Evolutionary conservation across 2,329 filamentous ascomycete species (phyloP).

Genomic region (Ophiostoma populinum): DNA sequence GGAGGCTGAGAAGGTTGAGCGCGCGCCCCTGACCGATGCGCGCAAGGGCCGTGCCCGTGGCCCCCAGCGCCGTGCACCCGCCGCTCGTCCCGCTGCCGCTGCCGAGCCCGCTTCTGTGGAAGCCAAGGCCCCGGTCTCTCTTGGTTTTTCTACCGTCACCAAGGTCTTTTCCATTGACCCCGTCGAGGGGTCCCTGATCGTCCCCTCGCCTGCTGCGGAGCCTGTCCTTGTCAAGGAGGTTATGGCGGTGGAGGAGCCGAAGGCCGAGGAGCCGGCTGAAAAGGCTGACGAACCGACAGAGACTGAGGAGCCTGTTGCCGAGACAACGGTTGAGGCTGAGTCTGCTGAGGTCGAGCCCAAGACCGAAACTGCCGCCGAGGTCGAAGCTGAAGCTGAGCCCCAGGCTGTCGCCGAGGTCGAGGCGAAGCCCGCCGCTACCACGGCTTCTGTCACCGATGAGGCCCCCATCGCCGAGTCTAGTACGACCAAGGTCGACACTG

Average conservation of each 20-base stretch:
- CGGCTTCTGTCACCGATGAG: not conserved
- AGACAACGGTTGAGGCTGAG: not conserved
- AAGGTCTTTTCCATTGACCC: constrained; percentile 35
- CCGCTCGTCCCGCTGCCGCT: constrained; percentile 17
- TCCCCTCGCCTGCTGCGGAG: constrained; percentile 9
- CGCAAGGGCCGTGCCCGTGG: constrained; percentile 81
- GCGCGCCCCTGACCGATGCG: constrained; percentile 70
- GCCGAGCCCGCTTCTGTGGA: constrained; percentile 20
- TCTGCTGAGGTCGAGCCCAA: not conserved
- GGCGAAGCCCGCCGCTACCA: not conserved
- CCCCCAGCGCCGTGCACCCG: constrained; percentile 41
- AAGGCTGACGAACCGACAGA: not conserved
- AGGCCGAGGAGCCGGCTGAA: not conserved
- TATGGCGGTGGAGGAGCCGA: not conserved
- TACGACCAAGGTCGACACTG: not conserved
- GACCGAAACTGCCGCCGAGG: not conserved
- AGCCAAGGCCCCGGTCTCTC: constrained; percentile 9
- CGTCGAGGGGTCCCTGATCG: constrained; percentile 28
- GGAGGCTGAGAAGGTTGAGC: constrained; percentile 41
- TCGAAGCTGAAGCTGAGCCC: not conserved
- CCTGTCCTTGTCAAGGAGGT: constrained; percentile 8
- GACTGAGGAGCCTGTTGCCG: not conserved
- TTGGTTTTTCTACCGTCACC: constrained; percentile 30
- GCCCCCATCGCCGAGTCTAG: not conserved
- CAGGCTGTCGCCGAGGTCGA: not conserved